Evolutionary conservation across 495 filamentous ascomycete species (phyloP), one percentile per base, ranked within the genome.

Genomic region (Hyaloscypha hepaticicola): DNA sequence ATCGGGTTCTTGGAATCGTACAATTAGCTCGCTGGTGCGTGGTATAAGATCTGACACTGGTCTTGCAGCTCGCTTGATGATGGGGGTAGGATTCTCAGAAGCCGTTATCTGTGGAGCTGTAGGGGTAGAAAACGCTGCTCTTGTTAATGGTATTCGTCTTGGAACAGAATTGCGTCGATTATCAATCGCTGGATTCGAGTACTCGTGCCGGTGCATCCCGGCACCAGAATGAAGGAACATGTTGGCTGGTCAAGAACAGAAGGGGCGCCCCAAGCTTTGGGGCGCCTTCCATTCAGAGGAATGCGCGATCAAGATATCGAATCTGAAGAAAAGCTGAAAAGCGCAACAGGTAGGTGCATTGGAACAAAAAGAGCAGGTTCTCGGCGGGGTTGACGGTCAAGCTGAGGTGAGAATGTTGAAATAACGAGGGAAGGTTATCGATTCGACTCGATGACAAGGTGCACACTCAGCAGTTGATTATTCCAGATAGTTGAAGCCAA

Each of bases 91-190:
- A 52, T 53, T 66, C 38, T 70, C 68, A 56, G 64, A 66, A 57
- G 49, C 56, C 8, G 61, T 60, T n/a, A 38, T 58, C 45, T 53
- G 63, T 58, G 57, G 59, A 24, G 64, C 26, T 51, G 65, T 19
- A 58, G 70, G 70, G 9, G 62, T 66, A 5, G 70, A 70, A 63
- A 72, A 72, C 5, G 70, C 63, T 60, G 70, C 59, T 67, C 68
- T 28, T 45, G 67, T 28, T 62, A 70, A 65, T 9, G 69, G 56
- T 22, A 25, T 38, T 58, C 68, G 58, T 53, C 60, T 69, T 45
- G 69, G 60, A 21, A 56, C n/a, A 57, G 53, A 27, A 65, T 65
- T 68, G 57, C 31, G 56, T 51, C 57, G 28, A 49, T 25, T 24
- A 14, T 67, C 65, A 58, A 55, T 16, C 1, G 38, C 19, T 25